Evolutionary conservation across 2,329 filamentous ascomycete species (phyloP).

Genomic region (Aspergillus melleus): DNA sequence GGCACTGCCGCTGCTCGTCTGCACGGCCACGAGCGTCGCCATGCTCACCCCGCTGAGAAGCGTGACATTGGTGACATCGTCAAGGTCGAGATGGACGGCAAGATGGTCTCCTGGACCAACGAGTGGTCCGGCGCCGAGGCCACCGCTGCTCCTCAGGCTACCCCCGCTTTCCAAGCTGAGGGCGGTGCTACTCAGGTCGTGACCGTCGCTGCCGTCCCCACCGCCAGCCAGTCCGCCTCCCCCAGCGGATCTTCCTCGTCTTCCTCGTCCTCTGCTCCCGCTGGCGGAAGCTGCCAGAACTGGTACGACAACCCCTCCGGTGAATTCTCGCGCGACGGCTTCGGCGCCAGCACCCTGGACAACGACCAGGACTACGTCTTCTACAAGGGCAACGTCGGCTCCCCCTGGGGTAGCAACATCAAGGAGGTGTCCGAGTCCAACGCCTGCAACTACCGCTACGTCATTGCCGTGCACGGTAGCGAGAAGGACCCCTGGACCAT

Average conservation of each 20-base stretch:
- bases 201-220: conserved; percentile 13
- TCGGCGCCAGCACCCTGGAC: conserved; percentile 28
- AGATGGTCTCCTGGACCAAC: conserved; percentile 37
- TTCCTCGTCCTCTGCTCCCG: conserved; percentile 7
- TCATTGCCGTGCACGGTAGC: conserved; percentile 33
- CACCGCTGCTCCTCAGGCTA: conserved; percentile 6
- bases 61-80: conserved; percentile 36
- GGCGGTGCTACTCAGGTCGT: conserved; percentile 12
- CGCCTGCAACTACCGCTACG: conserved; percentile 38
- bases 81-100: conserved; percentile 34
- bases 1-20: conserved; percentile 36
- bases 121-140: conserved; percentile 31
- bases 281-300: conserved; percentile 16
- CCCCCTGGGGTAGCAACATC: conserved; percentile 44
- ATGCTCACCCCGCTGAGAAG: conserved; percentile 32
- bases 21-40: conserved; percentile 41
- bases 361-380: conserved; percentile 20
- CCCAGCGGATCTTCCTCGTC: conserved; percentile 6
- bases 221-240: conserved; percentile 7
- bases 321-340: conserved; percentile 30
- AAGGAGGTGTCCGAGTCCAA: conserved; percentile 34
- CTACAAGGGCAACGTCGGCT: conserved; percentile 39
- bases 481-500: conserved; percentile 35
- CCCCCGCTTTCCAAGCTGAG: conserved; percentile 18
- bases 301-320: conserved; percentile 25